These are phyloP conservation scores for Spergularia azorica DNA, from an alignment of 179 eudicot genomes.

Conservation along the genomic window DNA sequence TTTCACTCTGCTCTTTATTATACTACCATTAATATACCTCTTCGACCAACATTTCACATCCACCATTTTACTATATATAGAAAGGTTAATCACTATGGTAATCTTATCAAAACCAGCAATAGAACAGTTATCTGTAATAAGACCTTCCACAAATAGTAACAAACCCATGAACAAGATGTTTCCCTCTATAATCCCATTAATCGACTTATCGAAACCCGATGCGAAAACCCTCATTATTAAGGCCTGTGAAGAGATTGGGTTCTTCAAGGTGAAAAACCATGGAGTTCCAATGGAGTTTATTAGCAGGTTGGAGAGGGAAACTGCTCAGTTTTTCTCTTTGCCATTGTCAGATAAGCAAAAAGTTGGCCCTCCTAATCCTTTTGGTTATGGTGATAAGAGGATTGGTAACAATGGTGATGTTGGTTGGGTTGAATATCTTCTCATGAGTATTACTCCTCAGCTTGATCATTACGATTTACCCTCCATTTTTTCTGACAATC, in stretches of 20 bases:
- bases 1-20: neutral
- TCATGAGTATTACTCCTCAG: slow-evolving; percentile 29
- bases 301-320: slow-evolving; percentile 24
- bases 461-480: slow-evolving; percentile 14
- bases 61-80: no score
- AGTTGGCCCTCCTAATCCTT: slow-evolving; percentile 36
- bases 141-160: neutral
- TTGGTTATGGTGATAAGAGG: slow-evolving; percentile 46
- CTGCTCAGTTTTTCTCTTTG: slow-evolving; percentile 28
- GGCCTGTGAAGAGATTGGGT: slow-evolving; percentile 35
- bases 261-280: slow-evolving; percentile 37
- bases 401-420: slow-evolving; percentile 50
- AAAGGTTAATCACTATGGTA: slow-evolving; percentile 23
- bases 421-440: slow-evolving; percentile 51
- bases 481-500: slow-evolving; percentile 26
- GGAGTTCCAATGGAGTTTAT: slow-evolving; percentile 26
- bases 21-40: neutral
- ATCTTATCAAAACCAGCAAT: slow-evolving; percentile 19
- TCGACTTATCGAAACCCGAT: slow-evolving; percentile 33
- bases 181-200: slow-evolving; percentile 21
- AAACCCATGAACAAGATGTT: slow-evolving; percentile 3
- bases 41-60: slow-evolving; percentile 2
- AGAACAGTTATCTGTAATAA: slow-evolving; percentile 16
- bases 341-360: slow-evolving; percentile 23
- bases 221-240: slow-evolving; percentile 23